These are phyloP conservation scores for sweet orange (Citrus sinensis) DNA, from an alignment of 345 rosid genomes.

Conservation along the genomic window DVS_A1.0 CM039169.1:752001-752500, in stretches of 20 bases:
- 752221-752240: constrained; percentile 25
- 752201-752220: neutral
- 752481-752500: neutral
- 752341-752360: constrained; percentile 45
- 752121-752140: too few species aligned
- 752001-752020: constrained; percentile 10
- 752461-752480: constrained; percentile 17
- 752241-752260: constrained; percentile 56
- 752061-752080: constrained; percentile 17
- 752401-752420: constrained; percentile 49
- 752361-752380: constrained; percentile 42
- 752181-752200: too few species aligned
- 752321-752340: constrained; percentile 34
- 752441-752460: constrained; percentile 60
- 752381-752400: constrained; percentile 39
- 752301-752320: constrained; percentile 61
- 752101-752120: neutral
- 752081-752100: constrained; percentile 18
- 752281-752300: constrained; percentile 36
- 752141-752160: too few species aligned
- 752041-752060: constrained; percentile 14
- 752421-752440: constrained; percentile 44
- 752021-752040: constrained; percentile 12
- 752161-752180: too few species aligned
- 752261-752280: constrained; percentile 60